Percentiles rank a stretch among this genome's conserved stretches.
Evolutionary conservation across 177 flowering plant species (phyloP).

Genomic region (Vitis hybrid): DNA sequence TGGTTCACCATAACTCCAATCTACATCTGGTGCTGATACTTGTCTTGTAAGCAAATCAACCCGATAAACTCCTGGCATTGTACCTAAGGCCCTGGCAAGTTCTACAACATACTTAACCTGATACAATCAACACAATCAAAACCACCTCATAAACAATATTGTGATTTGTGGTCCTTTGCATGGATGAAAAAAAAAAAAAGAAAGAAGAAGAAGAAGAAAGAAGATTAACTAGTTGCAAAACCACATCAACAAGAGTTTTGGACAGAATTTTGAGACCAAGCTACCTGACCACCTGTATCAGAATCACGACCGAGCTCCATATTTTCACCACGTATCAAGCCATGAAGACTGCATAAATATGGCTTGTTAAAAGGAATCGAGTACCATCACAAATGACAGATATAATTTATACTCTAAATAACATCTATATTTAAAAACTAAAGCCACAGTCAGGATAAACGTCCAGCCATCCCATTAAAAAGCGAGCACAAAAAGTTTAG

Average conservation of each 20-base stretch:
- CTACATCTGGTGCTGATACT: slow-evolving; percentile 86
- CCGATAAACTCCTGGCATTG: slow-evolving; percentile 97
- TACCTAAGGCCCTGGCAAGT: slow-evolving; percentile 92
- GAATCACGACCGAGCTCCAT: slow-evolving; percentile 99
- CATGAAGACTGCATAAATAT: slow-evolving; percentile 82
- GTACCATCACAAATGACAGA: slow-evolving; percentile 2
- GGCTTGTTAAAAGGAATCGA: slow-evolving; percentile 16
- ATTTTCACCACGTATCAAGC: slow-evolving; percentile 93
- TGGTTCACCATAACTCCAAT: slow-evolving; percentile 97
- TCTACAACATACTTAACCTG: slow-evolving; percentile 98
- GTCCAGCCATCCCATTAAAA: background rate
- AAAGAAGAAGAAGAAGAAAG: background rate
- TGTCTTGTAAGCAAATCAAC: slow-evolving; percentile 97
- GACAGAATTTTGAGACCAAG: background rate
- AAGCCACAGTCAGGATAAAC: too few species aligned
- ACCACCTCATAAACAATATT: background rate
- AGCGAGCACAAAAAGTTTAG: slow-evolving; percentile 11
- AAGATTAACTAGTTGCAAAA: background rate
- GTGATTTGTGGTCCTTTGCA: background rate
- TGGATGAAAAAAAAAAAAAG: too few species aligned
- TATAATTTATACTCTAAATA: too few species aligned
- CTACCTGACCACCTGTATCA: slow-evolving; percentile 99
- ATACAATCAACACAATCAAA: slow-evolving; percentile 4
- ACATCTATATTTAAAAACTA: too few species aligned
- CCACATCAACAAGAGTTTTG: slow-evolving; percentile 1